A percentile compares a stretch with the other conserved stretches of the same genome.
Conservation (phyloP, 2,329 filamentous ascomycete genomes). For the Alternaria sp. region DNA sequence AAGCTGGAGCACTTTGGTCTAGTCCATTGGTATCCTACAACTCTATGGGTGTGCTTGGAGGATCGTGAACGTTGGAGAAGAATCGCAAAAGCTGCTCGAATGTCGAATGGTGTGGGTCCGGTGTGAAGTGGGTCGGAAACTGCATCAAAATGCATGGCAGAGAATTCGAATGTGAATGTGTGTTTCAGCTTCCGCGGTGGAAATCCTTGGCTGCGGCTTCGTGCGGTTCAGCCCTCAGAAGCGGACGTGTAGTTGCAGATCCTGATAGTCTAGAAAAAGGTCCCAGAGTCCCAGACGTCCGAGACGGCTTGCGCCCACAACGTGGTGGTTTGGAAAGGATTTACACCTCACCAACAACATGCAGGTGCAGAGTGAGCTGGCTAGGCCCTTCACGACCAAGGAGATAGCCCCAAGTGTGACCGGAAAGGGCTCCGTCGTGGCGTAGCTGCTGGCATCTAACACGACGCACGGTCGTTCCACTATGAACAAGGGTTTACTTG, state of each 20-base stretch:
- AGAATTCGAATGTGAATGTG: constrained; percentile 17
- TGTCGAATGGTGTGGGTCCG: constrained; percentile 19
- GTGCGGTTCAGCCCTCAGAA: constrained; percentile 32
- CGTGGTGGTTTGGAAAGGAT: constrained; percentile 21
- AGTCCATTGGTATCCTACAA: constrained; percentile 35
- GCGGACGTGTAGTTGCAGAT: constrained; percentile 33
- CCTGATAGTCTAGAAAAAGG: constrained; percentile 38
- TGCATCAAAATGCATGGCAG: constrained; percentile 20
- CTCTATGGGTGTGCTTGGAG: constrained; percentile 8
- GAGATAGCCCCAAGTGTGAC: constrained; percentile 6
- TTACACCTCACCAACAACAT: constrained; percentile 20
- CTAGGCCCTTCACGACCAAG: constrained; percentile 9
- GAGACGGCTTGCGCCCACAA: constrained; percentile 24
- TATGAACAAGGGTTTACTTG: constrained; percentile 34
- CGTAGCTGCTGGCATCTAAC: constrained; percentile 17
- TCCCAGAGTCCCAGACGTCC: constrained; percentile 17
- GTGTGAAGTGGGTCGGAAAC: constrained; percentile 26
- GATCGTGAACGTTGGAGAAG: constrained; percentile 7
- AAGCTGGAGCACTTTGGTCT: constrained; percentile 25
- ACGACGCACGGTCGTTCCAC: constrained; percentile 29
- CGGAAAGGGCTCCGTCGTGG: constrained; percentile 16
- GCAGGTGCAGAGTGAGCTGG: constrained; percentile 15
- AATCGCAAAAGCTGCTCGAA: constrained; percentile 8
- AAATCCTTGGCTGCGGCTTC: constrained; percentile 37
- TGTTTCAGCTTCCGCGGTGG: constrained; percentile 27